These are phyloP conservation scores for Alternaria sp. DNA, from an alignment of 2,329 filamentous ascomycete species.

Conservation along the genomic window DNA sequence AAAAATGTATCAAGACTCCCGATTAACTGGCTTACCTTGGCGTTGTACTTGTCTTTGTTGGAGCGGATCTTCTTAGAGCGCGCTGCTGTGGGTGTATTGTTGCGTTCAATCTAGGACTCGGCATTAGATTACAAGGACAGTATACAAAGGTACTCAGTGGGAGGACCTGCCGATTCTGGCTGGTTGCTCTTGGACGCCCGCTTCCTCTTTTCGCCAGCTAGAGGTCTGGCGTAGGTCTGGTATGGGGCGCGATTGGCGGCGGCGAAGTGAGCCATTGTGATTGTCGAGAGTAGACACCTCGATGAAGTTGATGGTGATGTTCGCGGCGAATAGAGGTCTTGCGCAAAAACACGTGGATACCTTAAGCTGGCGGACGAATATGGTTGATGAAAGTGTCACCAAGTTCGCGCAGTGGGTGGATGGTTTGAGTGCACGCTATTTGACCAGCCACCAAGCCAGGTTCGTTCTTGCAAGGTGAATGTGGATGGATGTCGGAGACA, in stretches of 20 bases:
- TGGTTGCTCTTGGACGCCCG: not conserved
- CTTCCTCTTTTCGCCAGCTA: conserved; percentile 12
- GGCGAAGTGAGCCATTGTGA: not conserved
- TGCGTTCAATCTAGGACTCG: not conserved
- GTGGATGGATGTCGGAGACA: conserved; percentile 1
- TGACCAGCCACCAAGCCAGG: not conserved
- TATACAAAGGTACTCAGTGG: not conserved
- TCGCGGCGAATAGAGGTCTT: not conserved
- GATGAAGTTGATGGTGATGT: not conserved
- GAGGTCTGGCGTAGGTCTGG: conserved; percentile 2
- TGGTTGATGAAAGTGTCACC: not conserved
- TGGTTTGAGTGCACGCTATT: not conserved
- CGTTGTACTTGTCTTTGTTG: conserved; percentile 8
- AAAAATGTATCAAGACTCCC: not conserved
- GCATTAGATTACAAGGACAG: not conserved
- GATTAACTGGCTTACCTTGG: not conserved
- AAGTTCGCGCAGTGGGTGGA: not conserved
- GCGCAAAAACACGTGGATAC: not conserved
- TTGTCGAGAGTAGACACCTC: no score
- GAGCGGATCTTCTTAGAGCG: not conserved
- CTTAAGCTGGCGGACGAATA: not conserved
- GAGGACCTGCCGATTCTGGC: not conserved
- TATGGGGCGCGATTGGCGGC: not conserved
- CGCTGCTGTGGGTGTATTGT: not conserved
- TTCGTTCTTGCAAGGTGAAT: conserved; percentile 7